These are phyloP conservation scores for Parsonsia alboflavescens DNA, from an alignment of 257 asterid genomes.

Conservation along the genomic window DNA sequence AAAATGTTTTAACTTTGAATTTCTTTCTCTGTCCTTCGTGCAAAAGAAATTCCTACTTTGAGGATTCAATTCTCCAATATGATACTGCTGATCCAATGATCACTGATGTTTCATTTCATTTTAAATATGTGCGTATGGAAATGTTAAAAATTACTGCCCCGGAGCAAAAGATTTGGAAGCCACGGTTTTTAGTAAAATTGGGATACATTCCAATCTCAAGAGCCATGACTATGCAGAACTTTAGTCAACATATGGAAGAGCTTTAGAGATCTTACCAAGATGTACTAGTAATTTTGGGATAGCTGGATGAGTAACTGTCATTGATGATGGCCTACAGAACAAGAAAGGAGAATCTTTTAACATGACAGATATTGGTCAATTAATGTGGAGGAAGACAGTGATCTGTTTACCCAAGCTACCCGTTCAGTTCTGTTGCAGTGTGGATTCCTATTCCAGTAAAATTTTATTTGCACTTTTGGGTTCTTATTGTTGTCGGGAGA, in stretches of 20 bases:
- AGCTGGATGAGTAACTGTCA: not conserved
- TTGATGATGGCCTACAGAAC: not conserved
- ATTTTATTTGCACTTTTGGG: no score
- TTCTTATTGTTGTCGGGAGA: no score
- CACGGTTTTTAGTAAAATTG: no score
- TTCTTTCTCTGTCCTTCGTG: not conserved
- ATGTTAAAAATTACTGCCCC: no score
- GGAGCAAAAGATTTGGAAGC: no score
- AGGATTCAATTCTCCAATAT: not conserved
- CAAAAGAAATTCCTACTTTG: slow-evolving; percentile 1
- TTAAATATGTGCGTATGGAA: not conserved
- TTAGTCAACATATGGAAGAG: no score
- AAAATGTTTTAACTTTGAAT: not conserved
- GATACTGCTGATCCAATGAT: slow-evolving; percentile 8
- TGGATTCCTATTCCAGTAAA: no score
- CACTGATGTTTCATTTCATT: slow-evolving; percentile 1
- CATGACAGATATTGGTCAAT: not conserved
- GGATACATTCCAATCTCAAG: no score
- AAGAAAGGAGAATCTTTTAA: not conserved
- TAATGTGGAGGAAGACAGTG: not conserved
- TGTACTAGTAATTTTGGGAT: no score
- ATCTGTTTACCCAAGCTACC: not conserved
- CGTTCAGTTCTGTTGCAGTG: no score
- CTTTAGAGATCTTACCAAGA: no score
- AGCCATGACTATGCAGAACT: no score